These are phyloP conservation scores for Podila verticillata DNA, from an alignment of 192 early-diverging fungal species.

Conservation along the genomic window DNA sequence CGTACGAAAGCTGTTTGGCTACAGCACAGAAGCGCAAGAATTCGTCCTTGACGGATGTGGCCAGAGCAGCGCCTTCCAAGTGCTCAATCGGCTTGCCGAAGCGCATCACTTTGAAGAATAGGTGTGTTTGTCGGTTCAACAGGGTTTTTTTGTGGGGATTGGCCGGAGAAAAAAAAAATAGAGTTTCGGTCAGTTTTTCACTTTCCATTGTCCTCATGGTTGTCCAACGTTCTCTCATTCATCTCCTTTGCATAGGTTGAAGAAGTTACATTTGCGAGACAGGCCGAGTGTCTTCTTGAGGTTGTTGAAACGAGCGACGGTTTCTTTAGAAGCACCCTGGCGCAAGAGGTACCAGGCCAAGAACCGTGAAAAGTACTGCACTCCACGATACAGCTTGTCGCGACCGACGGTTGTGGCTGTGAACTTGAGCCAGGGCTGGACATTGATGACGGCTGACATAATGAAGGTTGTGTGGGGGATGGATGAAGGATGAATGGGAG, in stretches of 20 bases:
- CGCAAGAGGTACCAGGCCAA: conserved; percentile 71
- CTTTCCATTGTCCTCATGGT: too few relatives aligned
- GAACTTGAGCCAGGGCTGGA: conserved; percentile 61
- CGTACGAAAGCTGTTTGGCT: conserved; percentile 68
- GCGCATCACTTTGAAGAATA: conserved; percentile 22
- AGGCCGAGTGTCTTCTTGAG: conserved; percentile 67
- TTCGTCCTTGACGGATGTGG: conserved; percentile 64
- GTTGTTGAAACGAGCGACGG: conserved; percentile 64
- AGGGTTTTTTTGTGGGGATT: background rate
- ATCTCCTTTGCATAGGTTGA: background rate
- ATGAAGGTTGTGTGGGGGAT: background rate
- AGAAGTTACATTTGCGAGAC: conserved; percentile 72
- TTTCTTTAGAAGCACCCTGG: conserved; percentile 65
- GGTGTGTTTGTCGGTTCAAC: background rate
- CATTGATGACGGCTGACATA: conserved; percentile 33
- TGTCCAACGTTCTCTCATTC: too few relatives aligned
- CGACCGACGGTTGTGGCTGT: conserved; percentile 73
- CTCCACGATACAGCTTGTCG: conserved; percentile 80
- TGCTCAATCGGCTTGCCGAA: conserved; percentile 72
- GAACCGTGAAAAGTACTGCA: conserved; percentile 91
- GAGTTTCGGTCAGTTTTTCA: too few relatives aligned
- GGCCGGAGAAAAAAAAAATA: background rate
- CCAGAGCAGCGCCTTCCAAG: conserved; percentile 61
- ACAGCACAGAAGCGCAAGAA: conserved; percentile 60
- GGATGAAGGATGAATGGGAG: background rate